Evolutionary conservation across 2,329 filamentous ascomycete species (phyloP).

Genomic region (Colletotrichum navitas): DNA sequence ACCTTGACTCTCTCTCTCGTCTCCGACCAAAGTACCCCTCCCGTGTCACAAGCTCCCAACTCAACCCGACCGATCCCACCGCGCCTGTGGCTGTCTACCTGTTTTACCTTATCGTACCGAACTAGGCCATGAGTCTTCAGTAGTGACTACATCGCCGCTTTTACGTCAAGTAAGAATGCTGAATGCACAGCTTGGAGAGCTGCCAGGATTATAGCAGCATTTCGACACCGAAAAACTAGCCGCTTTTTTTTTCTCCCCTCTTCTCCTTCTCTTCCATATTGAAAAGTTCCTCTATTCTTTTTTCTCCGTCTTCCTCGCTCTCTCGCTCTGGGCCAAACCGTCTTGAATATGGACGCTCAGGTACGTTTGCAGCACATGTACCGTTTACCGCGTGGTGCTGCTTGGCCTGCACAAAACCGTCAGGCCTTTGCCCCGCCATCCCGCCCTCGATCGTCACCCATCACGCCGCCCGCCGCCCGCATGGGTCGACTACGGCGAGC

Average conservation of each 20-base stretch:
- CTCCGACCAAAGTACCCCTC: conserved; percentile 42
- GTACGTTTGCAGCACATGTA: conserved; percentile 51
- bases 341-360: conserved; percentile 62
- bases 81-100: conserved; percentile 3
- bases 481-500: conserved; percentile 8
- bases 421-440: conserved; percentile 47
- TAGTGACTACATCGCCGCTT: conserved; percentile 55
- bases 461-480: conserved; percentile 17
- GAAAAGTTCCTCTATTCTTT: conserved; percentile 8
- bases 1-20: conserved; percentile 32
- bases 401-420: conserved; percentile 24
- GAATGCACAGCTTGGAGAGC: conserved; percentile 54
- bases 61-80: conserved; percentile 37
- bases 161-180: conserved; percentile 54
- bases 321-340: conserved; percentile 29
- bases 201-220: conserved; percentile 60
- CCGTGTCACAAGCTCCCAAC: conserved; percentile 36
- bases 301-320: conserved; percentile 3
- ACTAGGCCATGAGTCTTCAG: conserved; percentile 56
- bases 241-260: conserved; percentile 30
- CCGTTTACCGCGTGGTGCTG: conserved; percentile 17
- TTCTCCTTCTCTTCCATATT: conserved; percentile 36
- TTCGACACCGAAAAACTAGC: conserved; percentile 43
- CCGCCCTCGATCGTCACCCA: conserved; percentile 45
- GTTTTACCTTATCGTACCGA: conserved; percentile 40